These are phyloP conservation scores for Amniculicola lignicola DNA, from an alignment of 495 filamentous ascomycete genomes.

Conservation along the genomic window DNA sequence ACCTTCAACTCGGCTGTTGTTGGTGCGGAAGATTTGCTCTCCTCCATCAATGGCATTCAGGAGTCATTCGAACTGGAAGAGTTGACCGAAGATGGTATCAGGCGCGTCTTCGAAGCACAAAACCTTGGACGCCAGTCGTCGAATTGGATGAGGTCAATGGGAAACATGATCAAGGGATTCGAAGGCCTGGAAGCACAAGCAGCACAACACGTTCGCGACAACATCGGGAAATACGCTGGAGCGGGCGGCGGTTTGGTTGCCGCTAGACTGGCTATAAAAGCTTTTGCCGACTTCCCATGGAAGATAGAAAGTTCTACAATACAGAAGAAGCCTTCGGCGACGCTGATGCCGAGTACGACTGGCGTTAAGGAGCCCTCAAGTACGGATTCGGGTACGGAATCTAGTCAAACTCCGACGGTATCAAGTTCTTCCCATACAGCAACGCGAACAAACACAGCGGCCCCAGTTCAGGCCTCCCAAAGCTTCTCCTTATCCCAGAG, in stretches of 20 bases:
- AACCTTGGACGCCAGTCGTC: constrained; percentile 5
- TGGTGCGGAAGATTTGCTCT: background rate
- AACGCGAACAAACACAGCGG: background rate
- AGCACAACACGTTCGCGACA: background rate
- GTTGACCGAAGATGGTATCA: background rate
- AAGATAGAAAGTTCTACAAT: background rate
- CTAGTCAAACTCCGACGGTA: no score
- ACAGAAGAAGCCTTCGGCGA: background rate
- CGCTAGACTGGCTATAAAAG: constrained; percentile 4
- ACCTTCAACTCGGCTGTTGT: background rate
- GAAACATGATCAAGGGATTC: constrained; percentile 5
- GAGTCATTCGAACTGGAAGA: background rate
- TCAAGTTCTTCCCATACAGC: no score
- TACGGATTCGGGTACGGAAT: no score
- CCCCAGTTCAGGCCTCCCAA: background rate
- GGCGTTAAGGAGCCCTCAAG: background rate
- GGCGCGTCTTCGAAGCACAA: background rate
- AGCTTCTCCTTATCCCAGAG: background rate
- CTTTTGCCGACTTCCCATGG: constrained; percentile 7
- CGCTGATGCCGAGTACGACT: background rate
- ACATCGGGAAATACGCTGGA: constrained; percentile 3
- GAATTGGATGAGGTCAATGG: constrained; percentile 2
- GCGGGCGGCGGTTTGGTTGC: background rate
- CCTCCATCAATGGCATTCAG: constrained; percentile 14
- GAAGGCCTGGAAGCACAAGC: background rate